These are phyloP conservation scores for Mrakia hoshinonis DNA, from an alignment of 768 basidiomycete genomes.

Conservation along the genomic window DNA sequence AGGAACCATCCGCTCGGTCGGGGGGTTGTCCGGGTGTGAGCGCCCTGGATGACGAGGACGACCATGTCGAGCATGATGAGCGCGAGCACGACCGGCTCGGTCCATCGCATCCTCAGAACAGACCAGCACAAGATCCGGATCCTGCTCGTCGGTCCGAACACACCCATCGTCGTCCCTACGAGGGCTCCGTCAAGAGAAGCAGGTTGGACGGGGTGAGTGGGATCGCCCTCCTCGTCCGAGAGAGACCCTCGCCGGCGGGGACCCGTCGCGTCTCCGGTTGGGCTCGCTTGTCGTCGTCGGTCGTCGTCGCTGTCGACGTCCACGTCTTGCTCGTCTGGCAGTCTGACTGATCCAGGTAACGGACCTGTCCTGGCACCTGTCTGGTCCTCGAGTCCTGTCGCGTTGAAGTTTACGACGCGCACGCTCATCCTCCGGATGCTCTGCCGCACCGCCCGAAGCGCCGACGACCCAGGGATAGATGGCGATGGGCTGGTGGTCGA, in stretches of 20 bases:
- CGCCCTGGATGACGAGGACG: slow-evolving; percentile 70
- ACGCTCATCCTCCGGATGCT: slow-evolving; percentile 50
- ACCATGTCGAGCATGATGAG: slow-evolving; percentile 77
- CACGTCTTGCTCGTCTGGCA: slow-evolving; percentile 36
- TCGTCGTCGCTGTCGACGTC: slow-evolving; percentile 43
- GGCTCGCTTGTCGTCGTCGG: not conserved
- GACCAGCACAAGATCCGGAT: slow-evolving; percentile 58
- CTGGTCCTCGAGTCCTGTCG: slow-evolving; percentile 31
- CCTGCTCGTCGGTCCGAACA: slow-evolving; percentile 60
- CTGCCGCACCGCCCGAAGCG: slow-evolving; percentile 1
- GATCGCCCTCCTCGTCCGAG: not conserved
- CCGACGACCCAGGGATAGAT: not conserved
- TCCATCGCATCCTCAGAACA: slow-evolving; percentile 70
- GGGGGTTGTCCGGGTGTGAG: slow-evolving; percentile 45
- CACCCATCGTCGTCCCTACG: slow-evolving; percentile 51
- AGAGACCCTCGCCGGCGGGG: not conserved
- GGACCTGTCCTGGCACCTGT: not conserved
- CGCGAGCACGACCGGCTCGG: slow-evolving; percentile 73
- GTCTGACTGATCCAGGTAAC: not conserved
- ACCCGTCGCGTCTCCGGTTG: not conserved
- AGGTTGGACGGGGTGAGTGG: not conserved
- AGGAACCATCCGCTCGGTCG: slow-evolving; percentile 62
- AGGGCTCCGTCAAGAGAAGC: not conserved
- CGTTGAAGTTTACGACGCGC: slow-evolving; percentile 72
- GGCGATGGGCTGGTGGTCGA: not conserved